Base-by-base conservation (phyloP, 1,284 basidiomycete species). In the Blastosporella zonata region DNA sequence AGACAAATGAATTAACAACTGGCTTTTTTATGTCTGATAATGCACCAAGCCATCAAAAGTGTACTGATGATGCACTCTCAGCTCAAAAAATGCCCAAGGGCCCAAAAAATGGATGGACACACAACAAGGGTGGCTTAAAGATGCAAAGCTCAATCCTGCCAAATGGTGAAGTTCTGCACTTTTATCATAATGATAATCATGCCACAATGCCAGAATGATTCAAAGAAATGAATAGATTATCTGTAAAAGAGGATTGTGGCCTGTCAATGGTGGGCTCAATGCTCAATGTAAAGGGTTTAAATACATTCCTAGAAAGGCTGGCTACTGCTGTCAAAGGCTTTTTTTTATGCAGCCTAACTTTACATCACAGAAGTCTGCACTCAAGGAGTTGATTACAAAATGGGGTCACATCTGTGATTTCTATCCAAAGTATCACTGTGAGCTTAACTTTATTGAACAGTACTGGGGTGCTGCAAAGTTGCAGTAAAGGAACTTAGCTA, bases 21-120 rank as follows among this genome's bases (percentile, higher is more conserved):
- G 67, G 57, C 7, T 55, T 69, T 2, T 69, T 69, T 48, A 17
- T 66, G 6, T 71, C 67, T 57, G 65, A 72, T 35, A 72, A 72
- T 55, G 67, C 70, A 1, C 62, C 66, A 0, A 66, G 63, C 42
- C 67, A 71, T 50, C 62, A 60, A 35, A 67, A 65, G 50, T 59
- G 59, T 7, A 59, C 67, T 7, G 47, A 51, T 1, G 59, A 70
- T 62, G 61, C 64, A 0, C 59, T 70, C 0, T 67, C 64, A 22
- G 66, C 67, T 2, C 18, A 53, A 17, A 56, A 64, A 21, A 71
- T 71, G 69, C 55, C 62, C 1, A 58, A 67, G 58, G 40, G 47
- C 13, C 60, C 60, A n/a, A 43, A 52, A 23, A 22, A 47, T 22
- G 49, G 49, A 13, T 64, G 63, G 64, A 41, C 43, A 2, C 60